Evolutionary conservation across 2,329 filamentous ascomycete genomes (phyloP), one percentile per base, ranked within the genome.

Genomic region (Hypoxylon sp.): DNA sequence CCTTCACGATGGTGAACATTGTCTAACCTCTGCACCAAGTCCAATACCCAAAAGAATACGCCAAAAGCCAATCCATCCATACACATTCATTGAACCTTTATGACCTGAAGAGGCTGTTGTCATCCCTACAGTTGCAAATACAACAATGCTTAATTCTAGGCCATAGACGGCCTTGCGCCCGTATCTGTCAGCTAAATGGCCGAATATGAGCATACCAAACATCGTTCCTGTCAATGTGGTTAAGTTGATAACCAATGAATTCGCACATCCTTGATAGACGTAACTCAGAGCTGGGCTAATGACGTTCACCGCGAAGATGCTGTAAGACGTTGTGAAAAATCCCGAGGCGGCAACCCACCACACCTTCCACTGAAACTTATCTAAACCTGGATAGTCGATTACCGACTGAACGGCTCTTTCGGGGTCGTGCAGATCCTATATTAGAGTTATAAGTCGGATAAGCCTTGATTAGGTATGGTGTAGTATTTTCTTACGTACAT

Each of bases 151-250:
- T 13, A 87, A 78, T 74, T 87, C 85, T 57, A 87, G 83, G n/a
- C 85, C 85, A 62, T 87, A 87, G 2, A 87, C 79, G 3, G 83
- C 81, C 11, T 85, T 87, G 19, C 85, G 81, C n/a, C 85, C 85
- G 73, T 84, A 85, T 61, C 82, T 82, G 69, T 87, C 85, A 38
- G 85, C 85, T 5, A 87, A 80, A 63, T 83, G 85, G 45, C 85
- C 85, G 67, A 87, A 87, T 21, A 83, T 72, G 23, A 87, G 74
- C 70, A 87, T 85, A 30, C 85, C 85, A 17, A 83, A 74, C 32
- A 86, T 82, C 5, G 84, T 87, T 32, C 85, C 85, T 23, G 85
- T 70, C 9, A 87, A 79, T 9, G 85, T 87, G 59, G 83, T 83
- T 65, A 87, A 75, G 72, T 87, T 87, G 46, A 76, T 70, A n/a